Evolutionary conservation across 768 basidiomycete species (phyloP), one percentile per base, ranked within the genome.

Genomic region (Tremella yokohamensis): DNA sequence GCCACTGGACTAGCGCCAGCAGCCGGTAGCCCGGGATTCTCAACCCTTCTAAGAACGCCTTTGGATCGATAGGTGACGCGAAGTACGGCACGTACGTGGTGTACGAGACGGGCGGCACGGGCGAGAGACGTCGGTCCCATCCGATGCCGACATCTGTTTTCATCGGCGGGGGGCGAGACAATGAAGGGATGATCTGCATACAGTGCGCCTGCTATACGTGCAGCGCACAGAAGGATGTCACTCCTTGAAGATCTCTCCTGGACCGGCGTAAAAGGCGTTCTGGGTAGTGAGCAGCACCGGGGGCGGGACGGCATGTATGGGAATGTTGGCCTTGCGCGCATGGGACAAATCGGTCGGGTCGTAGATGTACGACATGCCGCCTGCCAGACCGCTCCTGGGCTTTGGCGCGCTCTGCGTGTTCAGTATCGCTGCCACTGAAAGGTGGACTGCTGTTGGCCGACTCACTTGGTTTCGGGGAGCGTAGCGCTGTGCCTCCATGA

Each of bases 351-450:
- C 52, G 11, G 45, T 53, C n/a, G 58, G 58, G 38, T 62, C 66
- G 48, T 62, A 68, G n/a, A 73, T 58, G 61, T 73, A 70, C 7
- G 62, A 54, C 68, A 73, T 73, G 25, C 71, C 71, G 12, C 64
- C 64, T 22, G 18, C 39, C 42, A 45, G 18, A 19, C 39, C 55
- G n/a, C 25, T 29, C 9, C 24, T 40, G 26, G 60, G 22, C 37
- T 65, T 62, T 29, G 64, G 42, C 16, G 52, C 51, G 38, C 57
- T 52, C 64, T 65, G 22, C 1, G 7, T 18, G 15, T 11, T 34
- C 37, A 54, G 25, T n/a, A 45, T 47, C 9, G 20, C 6, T 15
- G 16, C 52, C 9, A n/a, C 11, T 7, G 19, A 49, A 29, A 3
- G 4, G 24, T 34, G 29, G 4, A 34, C 4, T 34, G 29, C 11